Conservation (phyloP, 2,329 filamentous ascomycete species). For the Calonectria naviculata region DNA sequence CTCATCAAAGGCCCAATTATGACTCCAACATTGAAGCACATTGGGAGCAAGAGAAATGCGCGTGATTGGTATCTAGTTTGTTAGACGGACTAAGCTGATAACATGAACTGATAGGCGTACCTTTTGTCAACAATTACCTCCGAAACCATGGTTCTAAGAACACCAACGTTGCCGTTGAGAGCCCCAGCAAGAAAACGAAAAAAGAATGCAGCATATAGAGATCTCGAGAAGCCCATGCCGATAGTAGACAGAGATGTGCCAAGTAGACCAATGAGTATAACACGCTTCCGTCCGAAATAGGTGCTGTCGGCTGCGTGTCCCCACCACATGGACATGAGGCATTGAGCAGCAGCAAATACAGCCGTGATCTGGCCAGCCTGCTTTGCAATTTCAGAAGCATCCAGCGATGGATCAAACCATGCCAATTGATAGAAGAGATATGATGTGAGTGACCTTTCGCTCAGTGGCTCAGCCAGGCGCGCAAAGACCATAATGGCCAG, state of each 20-base stretch:
- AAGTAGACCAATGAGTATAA: slow-evolving; percentile 29
- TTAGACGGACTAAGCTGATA: background rate
- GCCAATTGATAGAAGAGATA: slow-evolving; percentile 34
- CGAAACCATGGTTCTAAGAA: slow-evolving; percentile 36
- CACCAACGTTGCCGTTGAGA: slow-evolving; percentile 34
- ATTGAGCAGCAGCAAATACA: slow-evolving; percentile 33
- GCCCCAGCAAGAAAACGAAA: slow-evolving; percentile 32
- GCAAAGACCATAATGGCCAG: slow-evolving; percentile 39
- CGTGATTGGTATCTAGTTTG: slow-evolving; percentile 20
- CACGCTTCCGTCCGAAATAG: slow-evolving; percentile 29
- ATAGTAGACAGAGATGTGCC: slow-evolving; percentile 21
- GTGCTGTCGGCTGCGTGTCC: slow-evolving; percentile 28
- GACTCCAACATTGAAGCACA: slow-evolving; percentile 37
- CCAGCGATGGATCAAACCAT: slow-evolving; percentile 7
- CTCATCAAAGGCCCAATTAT: slow-evolving; percentile 38
- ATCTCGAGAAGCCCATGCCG: slow-evolving; percentile 27
- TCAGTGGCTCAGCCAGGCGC: slow-evolving; percentile 41
- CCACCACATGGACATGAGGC: slow-evolving; percentile 32
- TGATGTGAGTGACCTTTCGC: slow-evolving; percentile 34
- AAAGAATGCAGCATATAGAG: slow-evolving; percentile 21
- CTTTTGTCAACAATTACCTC: slow-evolving; percentile 33
- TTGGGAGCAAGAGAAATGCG: slow-evolving; percentile 34
- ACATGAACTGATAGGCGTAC: background rate
- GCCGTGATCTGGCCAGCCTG: slow-evolving; percentile 34
- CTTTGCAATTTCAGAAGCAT: slow-evolving; percentile 22